Percentiles rank a stretch among this genome's conserved stretches.
These are phyloP conservation scores for Rhizopus delemar DNA, from an alignment of 371 early-diverging fungal genomes.

Conservation along the genomic window DNA sequence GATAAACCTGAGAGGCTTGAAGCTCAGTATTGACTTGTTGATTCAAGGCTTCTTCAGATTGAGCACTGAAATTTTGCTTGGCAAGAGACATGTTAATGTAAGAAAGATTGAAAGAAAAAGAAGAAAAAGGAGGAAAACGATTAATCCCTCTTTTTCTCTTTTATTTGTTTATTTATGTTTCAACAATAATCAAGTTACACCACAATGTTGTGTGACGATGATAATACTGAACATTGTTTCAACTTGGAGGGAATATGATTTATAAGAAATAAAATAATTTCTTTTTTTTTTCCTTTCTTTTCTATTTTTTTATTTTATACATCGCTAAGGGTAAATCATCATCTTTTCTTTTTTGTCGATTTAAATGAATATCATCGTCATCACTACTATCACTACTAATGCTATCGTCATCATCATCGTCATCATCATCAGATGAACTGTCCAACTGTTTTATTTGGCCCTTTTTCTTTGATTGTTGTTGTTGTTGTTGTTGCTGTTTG, in stretches of 20 bases:
- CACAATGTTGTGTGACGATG: conserved; percentile 1
- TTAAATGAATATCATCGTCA: conserved; percentile 3
- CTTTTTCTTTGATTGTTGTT: not conserved
- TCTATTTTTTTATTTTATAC: conserved; percentile 20
- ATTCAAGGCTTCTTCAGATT: conserved; percentile 69
- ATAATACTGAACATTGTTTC: conserved; percentile 1
- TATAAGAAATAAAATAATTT: no score
- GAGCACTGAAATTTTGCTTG: conserved; percentile 67
- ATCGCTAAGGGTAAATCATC: conserved; percentile 35
- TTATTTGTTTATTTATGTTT: conserved; percentile 14
- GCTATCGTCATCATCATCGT: not conserved
- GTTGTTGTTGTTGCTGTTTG: not conserved
- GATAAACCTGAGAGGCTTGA: conserved; percentile 61
- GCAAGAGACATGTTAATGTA: conserved; percentile 58
- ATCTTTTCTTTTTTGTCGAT: conserved; percentile 18
- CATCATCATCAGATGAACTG: conserved; percentile 24
- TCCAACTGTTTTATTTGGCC: conserved; percentile 8
- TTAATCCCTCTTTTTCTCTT: not conserved
- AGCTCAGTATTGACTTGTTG: conserved; percentile 65
- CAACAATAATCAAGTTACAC: conserved; percentile 6
- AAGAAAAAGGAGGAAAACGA: conserved; percentile 12
- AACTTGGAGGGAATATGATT: not conserved
- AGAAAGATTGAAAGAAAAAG: conserved; percentile 19
- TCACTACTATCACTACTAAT: conserved; percentile 5
- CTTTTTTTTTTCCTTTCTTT: not conserved